phyloP scores from a whole-genome alignment of 768 basidiomycete species.

The Russula virescens region DNA sequence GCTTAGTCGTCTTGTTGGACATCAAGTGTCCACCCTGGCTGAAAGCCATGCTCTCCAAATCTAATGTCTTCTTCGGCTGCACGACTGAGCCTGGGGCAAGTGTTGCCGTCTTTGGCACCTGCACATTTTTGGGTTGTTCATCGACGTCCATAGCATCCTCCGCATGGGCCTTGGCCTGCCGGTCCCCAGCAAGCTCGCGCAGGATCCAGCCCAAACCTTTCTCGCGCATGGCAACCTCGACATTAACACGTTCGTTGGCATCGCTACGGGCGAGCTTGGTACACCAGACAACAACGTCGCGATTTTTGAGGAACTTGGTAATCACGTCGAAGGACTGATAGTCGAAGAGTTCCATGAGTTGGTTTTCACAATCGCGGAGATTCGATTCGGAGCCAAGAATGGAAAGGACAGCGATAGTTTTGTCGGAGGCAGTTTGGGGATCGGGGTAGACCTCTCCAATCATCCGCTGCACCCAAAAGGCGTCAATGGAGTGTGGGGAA shows the following conservation, averaged over 20 bases:
- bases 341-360: conserved; percentile 94
- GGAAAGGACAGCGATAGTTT: conserved; percentile 76
- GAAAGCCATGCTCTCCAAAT: conserved; percentile 94
- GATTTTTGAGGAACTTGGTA: conserved; percentile 87
- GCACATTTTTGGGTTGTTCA: conserved; percentile 38
- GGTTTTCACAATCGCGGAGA: conserved; percentile 90
- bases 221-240: conserved; percentile 98
- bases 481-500: conserved; percentile 88
- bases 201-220: conserved; percentile 96
- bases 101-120: conserved; percentile 76
- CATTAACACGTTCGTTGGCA: conserved; percentile 83
- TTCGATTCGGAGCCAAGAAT: conserved; percentile 83
- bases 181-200: conserved; percentile 78
- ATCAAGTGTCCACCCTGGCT: conserved; percentile 93
- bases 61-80: conserved; percentile 79
- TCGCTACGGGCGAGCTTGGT: conserved; percentile 90
- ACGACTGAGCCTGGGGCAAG: conserved; percentile 82
- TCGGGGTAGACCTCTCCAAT: conserved; percentile 89
- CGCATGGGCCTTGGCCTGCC: conserved; percentile 48
- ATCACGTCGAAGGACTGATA: conserved; percentile 89
- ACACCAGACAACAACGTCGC: conserved; percentile 96
- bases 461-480: conserved; percentile 97
- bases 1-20: conserved; percentile 98
- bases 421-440: conserved; percentile 89
- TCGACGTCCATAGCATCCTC: conserved; percentile 79